phyloP scores from a whole-genome alignment of 495 filamentous ascomycete species.

The Pseudevernia furfuracea region DNA sequence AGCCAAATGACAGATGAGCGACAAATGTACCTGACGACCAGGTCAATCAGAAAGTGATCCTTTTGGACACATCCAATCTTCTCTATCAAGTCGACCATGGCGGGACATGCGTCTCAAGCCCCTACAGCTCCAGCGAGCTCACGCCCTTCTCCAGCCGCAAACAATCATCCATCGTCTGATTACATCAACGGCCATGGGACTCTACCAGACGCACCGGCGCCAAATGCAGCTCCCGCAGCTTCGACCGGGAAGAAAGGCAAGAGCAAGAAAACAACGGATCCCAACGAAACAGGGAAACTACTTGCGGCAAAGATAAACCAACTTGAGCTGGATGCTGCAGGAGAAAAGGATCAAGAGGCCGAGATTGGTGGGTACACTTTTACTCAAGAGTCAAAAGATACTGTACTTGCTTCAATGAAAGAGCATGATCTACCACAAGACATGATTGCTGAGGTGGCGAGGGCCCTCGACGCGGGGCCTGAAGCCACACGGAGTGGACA shows the following conservation, averaged over 20 bases:
- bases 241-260: conserved; percentile 60
- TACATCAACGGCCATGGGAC: conserved; percentile 29
- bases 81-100: conserved; percentile 18
- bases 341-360: conserved; percentile 88
- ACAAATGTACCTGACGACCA: conserved; percentile 7
- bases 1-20: neutral
- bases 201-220: conserved; percentile 28
- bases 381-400: conserved; percentile 19
- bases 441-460: conserved; percentile 27
- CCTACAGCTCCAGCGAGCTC: conserved; percentile 18
- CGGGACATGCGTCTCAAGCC: conserved; percentile 23
- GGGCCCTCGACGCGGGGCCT: conserved; percentile 20
- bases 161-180: conserved; percentile 20
- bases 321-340: conserved; percentile 82
- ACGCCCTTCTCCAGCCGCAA: conserved; percentile 22
- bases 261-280: conserved; percentile 59
- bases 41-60: neutral
- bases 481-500: conserved; percentile 17
- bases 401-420: conserved; percentile 26
- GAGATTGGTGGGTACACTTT: conserved; percentile 78
- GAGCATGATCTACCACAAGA: conserved; percentile 28
- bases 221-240: conserved; percentile 31
- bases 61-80: neutral
- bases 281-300: conserved; percentile 79
- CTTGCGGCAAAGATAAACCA: conserved; percentile 91